phyloP scores from a whole-genome alignment of 108 stramenopile genomes.

The Nitzschia inconspicua region DNA sequence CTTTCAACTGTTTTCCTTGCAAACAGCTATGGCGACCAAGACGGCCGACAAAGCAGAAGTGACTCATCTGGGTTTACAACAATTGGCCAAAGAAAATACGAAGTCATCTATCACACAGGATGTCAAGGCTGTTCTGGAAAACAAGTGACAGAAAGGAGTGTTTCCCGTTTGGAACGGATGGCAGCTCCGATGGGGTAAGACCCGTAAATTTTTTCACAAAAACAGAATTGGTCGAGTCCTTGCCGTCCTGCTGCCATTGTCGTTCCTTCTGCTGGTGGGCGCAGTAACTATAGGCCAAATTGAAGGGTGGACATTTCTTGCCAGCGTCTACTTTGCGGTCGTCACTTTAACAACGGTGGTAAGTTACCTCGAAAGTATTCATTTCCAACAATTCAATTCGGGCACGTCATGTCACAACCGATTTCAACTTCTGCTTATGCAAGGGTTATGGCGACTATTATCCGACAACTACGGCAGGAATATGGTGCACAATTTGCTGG shows the following conservation, averaged over 20 bases:
- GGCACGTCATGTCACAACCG: neutral
- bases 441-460: constrained; percentile 46
- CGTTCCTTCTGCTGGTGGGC: constrained; percentile 47
- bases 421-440: neutral
- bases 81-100: no score
- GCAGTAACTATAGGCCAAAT: constrained; percentile 54
- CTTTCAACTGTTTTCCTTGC: constrained; percentile 5
- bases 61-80: no score
- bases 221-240: constrained; percentile 37
- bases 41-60: no score
- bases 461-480: constrained; percentile 38
- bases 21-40: no score
- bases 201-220: constrained; percentile 31
- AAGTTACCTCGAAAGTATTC: neutral
- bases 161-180: no score
- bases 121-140: no score
- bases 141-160: no score
- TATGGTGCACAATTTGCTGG: constrained; percentile 55
- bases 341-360: constrained; percentile 51
- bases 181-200: no score
- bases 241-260: constrained; percentile 44
- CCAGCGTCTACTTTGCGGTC: constrained; percentile 53
- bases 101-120: no score
- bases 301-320: constrained; percentile 60
- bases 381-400: neutral